phyloP scores from a whole-genome alignment of 352 stramenopile genomes.

The Phytophthora vignae region DNA sequence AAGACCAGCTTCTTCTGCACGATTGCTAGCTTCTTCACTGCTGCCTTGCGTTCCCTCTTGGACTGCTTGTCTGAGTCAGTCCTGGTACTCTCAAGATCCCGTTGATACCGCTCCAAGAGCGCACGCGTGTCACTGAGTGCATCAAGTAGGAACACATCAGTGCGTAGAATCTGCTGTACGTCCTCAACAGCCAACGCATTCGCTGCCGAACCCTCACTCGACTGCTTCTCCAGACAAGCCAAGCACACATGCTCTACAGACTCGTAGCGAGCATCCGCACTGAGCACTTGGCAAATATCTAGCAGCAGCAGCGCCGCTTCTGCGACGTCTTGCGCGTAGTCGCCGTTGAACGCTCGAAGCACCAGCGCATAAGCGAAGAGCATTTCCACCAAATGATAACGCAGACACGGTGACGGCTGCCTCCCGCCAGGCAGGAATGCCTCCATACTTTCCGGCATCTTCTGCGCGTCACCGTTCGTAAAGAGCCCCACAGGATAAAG shows the following conservation, averaged over 20 bases:
- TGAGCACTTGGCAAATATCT: constrained; percentile 58
- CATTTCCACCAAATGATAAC: constrained; percentile 73
- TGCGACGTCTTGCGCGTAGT: constrained; percentile 66
- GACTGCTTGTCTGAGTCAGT: constrained; percentile 29
- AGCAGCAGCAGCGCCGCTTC: constrained; percentile 60
- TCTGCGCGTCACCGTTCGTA: constrained; percentile 41
- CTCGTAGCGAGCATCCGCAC: constrained; percentile 53
- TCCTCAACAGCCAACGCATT: constrained; percentile 57
- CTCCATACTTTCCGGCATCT: constrained; percentile 47
- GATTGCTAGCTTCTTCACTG: constrained; percentile 35
- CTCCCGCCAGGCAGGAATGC: constrained; percentile 39
- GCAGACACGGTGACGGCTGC: constrained; percentile 50
- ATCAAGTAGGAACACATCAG: constrained; percentile 70
- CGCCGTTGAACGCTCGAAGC: constrained; percentile 80
- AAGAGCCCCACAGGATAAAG: constrained; percentile 63
- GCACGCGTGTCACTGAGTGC: constrained; percentile 58
- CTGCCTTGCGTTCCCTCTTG: constrained; percentile 31
- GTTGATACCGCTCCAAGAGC: constrained; percentile 48
- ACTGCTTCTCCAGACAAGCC: constrained; percentile 44
- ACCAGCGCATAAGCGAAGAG: constrained; percentile 77
- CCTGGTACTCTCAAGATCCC: constrained; percentile 28
- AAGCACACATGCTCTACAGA: constrained; percentile 58
- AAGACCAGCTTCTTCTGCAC: constrained; percentile 71
- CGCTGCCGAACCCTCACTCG: constrained; percentile 10
- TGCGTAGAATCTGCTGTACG: constrained; percentile 43